Conservation (phyloP, 768 basidiomycete genomes). For the Auriculariales sp. region DNA sequence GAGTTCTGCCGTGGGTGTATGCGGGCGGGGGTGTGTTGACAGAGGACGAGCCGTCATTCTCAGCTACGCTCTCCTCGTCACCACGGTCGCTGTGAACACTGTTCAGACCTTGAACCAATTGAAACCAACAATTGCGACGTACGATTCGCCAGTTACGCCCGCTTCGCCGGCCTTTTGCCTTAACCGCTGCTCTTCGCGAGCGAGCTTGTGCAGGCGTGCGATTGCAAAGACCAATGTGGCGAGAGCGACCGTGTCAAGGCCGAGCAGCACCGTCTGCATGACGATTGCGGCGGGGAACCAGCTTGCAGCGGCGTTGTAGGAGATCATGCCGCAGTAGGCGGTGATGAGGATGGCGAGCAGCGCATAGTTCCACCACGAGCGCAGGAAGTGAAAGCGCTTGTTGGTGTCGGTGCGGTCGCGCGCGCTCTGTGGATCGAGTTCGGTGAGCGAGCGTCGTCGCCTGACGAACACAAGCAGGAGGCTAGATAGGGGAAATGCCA, state of each 20-base stretch:
- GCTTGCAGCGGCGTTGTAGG: neutral
- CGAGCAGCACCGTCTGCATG: neutral
- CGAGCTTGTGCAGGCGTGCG: neutral
- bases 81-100: neutral
- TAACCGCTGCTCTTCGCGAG: neutral
- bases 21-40: neutral
- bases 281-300: neutral
- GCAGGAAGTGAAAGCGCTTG: neutral
- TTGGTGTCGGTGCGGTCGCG: conserved; percentile 1
- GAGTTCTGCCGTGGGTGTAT: neutral
- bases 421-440: neutral
- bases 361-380: neutral
- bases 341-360: neutral
- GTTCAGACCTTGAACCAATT: neutral
- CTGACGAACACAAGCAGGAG: neutral
- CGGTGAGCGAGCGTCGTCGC: neutral
- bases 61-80: neutral
- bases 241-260: neutral
- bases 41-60: neutral
- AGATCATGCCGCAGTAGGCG: conserved; percentile 1
- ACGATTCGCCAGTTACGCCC: too few species aligned
- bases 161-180: neutral
- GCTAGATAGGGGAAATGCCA: neutral
- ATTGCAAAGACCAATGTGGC: neutral
- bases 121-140: too few species aligned